Base-by-base conservation (phyloP, 106 monocot species). In the Phalaenopsis equestris region DNA sequence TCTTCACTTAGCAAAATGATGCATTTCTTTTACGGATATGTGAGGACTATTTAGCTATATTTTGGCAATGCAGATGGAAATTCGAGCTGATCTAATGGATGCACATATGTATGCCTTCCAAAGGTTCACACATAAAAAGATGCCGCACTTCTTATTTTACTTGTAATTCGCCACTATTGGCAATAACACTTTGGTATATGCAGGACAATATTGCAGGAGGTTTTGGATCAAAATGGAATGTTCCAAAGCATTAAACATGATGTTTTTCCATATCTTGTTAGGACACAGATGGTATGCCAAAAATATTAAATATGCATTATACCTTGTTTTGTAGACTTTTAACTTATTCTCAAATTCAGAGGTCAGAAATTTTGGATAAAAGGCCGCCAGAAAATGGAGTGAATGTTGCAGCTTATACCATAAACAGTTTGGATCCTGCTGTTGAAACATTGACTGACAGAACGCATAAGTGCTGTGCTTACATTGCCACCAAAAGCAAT, bases 91-190 rank as follows among this genome's bases (percentile, higher is more conserved):
- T 88, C 85, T 99, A 41, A 95, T 99, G 98, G 98, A 99, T 91
- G 98, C 98, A 52, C 98, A 99, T 91, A 86, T 99, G 85, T 99
- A 99, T 86, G 92, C 91, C 42, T 93, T 99, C 80, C 95, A 95
- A 76, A 99, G 99, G 99, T 99, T 75, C 43, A 17, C 46, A 74
- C 70, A 70, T 38, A 39, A 3, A 38, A 70, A 70, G 70, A 16
- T 6, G 64, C 21, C 79, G 42, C 24, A 56, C 23, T 61, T 7
- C 57, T 77, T 72, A 74, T 78, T 6, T 75, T 12, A 45, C 4
- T 74, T 39, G 19, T 19, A 42, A 2, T 73, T 39, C 77, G 46
- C 18, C 0, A 78, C 48, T 3, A 56, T 36, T 16, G 39, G 17
- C 21, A 41, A 19, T 70, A 21, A 36, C 38, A 47, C 49, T 43